Evolutionary conservation across 345 rosid genomes (phyloP).

Genomic region (Populus davidiana): DNA sequence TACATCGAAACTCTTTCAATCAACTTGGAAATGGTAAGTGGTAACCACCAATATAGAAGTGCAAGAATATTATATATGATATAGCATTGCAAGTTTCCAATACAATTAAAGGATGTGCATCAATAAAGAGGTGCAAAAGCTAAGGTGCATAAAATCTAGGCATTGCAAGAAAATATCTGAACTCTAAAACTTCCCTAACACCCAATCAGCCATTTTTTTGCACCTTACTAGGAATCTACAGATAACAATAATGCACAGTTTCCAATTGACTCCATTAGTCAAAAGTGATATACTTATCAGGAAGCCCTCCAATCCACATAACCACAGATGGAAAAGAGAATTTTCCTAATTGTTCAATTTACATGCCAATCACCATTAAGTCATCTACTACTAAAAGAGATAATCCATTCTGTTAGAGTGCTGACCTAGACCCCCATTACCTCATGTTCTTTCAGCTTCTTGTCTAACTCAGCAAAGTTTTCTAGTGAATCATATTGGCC

Average conservation of each 20-base stretch:
- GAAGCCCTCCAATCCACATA: background rate
- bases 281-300: background rate
- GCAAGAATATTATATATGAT: background rate
- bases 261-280: background rate
- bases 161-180: background rate
- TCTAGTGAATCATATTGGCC: constrained; percentile 92
- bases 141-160: background rate
- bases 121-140: background rate
- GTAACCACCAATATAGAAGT: background rate
- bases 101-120: no score
- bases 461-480: constrained; percentile 69
- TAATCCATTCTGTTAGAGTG: background rate
- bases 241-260: background rate
- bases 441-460: constrained; percentile 84
- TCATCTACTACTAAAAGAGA: constrained; percentile 11
- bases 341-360: background rate
- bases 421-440: constrained; percentile 34
- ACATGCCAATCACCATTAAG: background rate
- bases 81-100: background rate
- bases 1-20: background rate
- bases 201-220: background rate
- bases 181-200: background rate
- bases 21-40: background rate
- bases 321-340: background rate
- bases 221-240: background rate